phyloP scores from a whole-genome alignment of 2,329 filamentous ascomycete genomes.

The Aspergillus persii region DNA sequence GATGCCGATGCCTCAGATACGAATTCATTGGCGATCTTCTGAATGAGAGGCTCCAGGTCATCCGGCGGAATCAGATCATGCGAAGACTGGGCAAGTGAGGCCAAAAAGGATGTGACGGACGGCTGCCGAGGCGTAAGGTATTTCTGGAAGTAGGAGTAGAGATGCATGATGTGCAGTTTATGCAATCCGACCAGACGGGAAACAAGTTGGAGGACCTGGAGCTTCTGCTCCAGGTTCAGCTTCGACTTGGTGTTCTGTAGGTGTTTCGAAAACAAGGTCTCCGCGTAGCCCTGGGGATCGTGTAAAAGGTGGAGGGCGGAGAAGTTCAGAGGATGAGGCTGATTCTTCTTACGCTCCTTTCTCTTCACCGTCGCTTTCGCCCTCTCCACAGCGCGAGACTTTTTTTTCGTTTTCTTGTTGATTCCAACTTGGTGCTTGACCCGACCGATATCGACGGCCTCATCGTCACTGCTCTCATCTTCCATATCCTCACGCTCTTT shows the following conservation, averaged over 20 bases:
- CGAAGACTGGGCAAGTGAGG: conserved; percentile 85
- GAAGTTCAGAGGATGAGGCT: conserved; percentile 89
- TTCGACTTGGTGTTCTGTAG: conserved; percentile 82
- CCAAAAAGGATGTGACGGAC: conserved; percentile 88
- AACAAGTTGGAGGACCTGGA: conserved; percentile 86
- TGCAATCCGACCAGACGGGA: conserved; percentile 89
- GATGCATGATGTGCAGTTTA: conserved; percentile 80
- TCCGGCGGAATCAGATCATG: conserved; percentile 92
- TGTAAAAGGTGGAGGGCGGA: conserved; percentile 91
- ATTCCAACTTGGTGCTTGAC: conserved; percentile 82
- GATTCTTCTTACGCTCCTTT: conserved; percentile 81
- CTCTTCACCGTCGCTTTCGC: conserved; percentile 80
- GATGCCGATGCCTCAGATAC: conserved; percentile 90
- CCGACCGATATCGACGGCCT: conserved; percentile 71
- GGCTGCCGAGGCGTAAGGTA: conserved; percentile 84
- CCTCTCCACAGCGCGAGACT: conserved; percentile 72
- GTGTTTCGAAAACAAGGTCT: conserved; percentile 85
- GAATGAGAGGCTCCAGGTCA: conserved; percentile 81
- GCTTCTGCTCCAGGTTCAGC: conserved; percentile 81
- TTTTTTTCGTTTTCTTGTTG: conserved; percentile 96
- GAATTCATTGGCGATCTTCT: conserved; percentile 98
- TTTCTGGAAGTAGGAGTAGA: conserved; percentile 97
- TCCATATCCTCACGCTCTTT: conserved; percentile 92
- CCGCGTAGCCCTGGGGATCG: conserved; percentile 91
- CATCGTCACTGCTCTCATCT: conserved; percentile 81